These are phyloP conservation scores for Didymella sp. DNA, from an alignment of 2,329 filamentous ascomycete genomes.

Conservation along the genomic window DNA sequence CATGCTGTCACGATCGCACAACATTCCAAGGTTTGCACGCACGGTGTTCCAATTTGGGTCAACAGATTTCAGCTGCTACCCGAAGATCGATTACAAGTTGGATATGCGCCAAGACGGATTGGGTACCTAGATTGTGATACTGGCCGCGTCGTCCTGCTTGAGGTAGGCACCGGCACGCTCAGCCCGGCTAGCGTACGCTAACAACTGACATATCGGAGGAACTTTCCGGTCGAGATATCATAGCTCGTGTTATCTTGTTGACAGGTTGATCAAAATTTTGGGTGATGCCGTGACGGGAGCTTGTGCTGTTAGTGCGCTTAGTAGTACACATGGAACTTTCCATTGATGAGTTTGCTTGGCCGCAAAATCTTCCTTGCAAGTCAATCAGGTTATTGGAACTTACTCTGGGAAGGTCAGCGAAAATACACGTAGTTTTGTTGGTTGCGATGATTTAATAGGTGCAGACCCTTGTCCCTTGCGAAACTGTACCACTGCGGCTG, in stretches of 20 bases:
- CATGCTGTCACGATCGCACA: slow-evolving; percentile 10
- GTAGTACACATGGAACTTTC: neutral
- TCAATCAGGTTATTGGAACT: neutral
- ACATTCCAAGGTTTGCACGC: slow-evolving; percentile 5
- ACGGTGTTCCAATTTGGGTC: slow-evolving; percentile 6
- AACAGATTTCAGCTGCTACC: slow-evolving; percentile 12
- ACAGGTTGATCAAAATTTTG: slow-evolving; percentile 5
- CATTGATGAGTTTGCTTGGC: neutral
- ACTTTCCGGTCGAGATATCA: neutral
- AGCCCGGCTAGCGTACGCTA: slow-evolving; percentile 1
- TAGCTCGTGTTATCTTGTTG: slow-evolving; percentile 6
- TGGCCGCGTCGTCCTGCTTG: slow-evolving; percentile 9
- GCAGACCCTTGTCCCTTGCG: neutral
- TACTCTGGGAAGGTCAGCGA: neutral
- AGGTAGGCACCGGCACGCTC: neutral
- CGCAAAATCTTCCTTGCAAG: neutral
- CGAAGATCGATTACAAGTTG: slow-evolving; percentile 8
- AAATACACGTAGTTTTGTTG: neutral
- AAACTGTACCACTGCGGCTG: slow-evolving; percentile 14
- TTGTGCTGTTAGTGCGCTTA: neutral
- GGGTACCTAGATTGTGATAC: neutral
- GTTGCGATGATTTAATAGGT: neutral
- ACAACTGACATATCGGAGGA: neutral
- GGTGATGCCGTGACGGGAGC: slow-evolving; percentile 1
- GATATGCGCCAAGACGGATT: slow-evolving; percentile 15